phyloP scores from a whole-genome alignment of 805 yeast species.

The Blastobotrys parvus region DNA sequence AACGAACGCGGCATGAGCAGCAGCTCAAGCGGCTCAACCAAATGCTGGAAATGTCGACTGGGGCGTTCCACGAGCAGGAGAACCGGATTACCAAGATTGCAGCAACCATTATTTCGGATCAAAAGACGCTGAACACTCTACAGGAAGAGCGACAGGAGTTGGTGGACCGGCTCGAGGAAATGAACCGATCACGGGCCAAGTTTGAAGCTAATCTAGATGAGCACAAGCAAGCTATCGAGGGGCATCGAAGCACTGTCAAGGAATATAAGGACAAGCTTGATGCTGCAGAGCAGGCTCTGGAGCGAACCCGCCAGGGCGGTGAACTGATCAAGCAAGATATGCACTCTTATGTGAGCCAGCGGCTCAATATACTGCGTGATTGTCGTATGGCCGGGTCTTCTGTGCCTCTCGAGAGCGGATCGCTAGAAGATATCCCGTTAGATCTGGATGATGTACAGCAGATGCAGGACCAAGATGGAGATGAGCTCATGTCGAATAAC shows the following conservation, averaged over 20 bases:
- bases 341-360: constrained; percentile 41
- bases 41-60: constrained; percentile 48
- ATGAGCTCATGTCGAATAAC: constrained; percentile 19
- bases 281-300: constrained; percentile 26
- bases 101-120: constrained; percentile 31
- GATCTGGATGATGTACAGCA: constrained; percentile 28
- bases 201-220: constrained; percentile 33
- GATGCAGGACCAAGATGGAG: constrained; percentile 14
- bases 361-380: constrained; percentile 51
- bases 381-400: constrained; percentile 66
- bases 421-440: constrained; percentile 52
- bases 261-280: constrained; percentile 23
- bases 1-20: neutral
- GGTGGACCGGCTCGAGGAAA: constrained; percentile 1
- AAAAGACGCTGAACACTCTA: constrained; percentile 30
- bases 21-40: neutral
- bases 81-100: constrained; percentile 35
- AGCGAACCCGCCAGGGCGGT: constrained; percentile 27
- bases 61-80: constrained; percentile 41
- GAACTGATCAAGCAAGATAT: constrained; percentile 39
- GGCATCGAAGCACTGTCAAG: constrained; percentile 20
- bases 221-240: constrained; percentile 33
- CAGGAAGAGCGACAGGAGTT: constrained; percentile 25
- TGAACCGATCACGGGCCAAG: constrained; percentile 10
- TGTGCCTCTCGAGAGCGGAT: constrained; percentile 55